phyloP scores from a whole-genome alignment of 2,329 filamentous ascomycete species.

The Mariannaea elegans region DNA sequence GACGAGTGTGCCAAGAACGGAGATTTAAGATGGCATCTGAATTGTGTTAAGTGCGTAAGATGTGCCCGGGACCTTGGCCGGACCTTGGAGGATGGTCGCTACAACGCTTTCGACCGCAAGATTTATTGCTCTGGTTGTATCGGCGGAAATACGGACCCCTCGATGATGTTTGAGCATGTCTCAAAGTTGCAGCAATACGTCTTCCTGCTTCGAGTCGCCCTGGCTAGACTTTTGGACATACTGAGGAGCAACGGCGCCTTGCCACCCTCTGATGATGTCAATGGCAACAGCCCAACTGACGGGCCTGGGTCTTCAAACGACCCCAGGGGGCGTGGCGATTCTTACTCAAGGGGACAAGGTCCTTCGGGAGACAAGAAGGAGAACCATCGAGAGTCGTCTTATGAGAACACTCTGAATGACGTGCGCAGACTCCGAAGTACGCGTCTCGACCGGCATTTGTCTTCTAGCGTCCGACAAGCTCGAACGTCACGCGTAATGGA shows the following conservation, averaged over 20 bases:
- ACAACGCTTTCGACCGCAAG: slow-evolving; percentile 72
- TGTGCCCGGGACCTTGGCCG: slow-evolving; percentile 72
- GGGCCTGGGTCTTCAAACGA: slow-evolving; percentile 69
- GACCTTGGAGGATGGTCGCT: slow-evolving; percentile 73
- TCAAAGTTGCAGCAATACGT: slow-evolving; percentile 94
- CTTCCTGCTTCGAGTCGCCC: slow-evolving; percentile 88
- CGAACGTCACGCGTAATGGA: slow-evolving; percentile 93
- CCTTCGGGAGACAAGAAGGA: slow-evolving; percentile 63
- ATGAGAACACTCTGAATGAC: slow-evolving; percentile 96
- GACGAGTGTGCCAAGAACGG: slow-evolving; percentile 86
- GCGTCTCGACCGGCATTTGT: slow-evolving; percentile 91
- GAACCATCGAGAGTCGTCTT: slow-evolving; percentile 75
- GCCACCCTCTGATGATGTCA: slow-evolving; percentile 75
- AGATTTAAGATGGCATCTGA: slow-evolving; percentile 83
- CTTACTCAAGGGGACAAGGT: slow-evolving; percentile 77
- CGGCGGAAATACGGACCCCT: slow-evolving; percentile 61
- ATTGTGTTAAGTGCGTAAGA: slow-evolving; percentile 80
- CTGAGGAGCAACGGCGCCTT: slow-evolving; percentile 84
- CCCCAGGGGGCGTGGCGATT: slow-evolving; percentile 65
- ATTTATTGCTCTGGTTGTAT: slow-evolving; percentile 78
- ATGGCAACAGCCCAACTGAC: slow-evolving; percentile 35
- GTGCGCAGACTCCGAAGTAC: slow-evolving; percentile 92
- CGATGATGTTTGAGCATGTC: slow-evolving; percentile 72
- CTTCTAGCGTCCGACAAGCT: slow-evolving; percentile 90
- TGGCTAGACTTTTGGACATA: slow-evolving; percentile 88